A percentile compares a stretch with the other conserved stretches of the same genome.
Conservation (phyloP, 108 stramenopile genomes). For the Nitzschia inconspicua region DNA sequence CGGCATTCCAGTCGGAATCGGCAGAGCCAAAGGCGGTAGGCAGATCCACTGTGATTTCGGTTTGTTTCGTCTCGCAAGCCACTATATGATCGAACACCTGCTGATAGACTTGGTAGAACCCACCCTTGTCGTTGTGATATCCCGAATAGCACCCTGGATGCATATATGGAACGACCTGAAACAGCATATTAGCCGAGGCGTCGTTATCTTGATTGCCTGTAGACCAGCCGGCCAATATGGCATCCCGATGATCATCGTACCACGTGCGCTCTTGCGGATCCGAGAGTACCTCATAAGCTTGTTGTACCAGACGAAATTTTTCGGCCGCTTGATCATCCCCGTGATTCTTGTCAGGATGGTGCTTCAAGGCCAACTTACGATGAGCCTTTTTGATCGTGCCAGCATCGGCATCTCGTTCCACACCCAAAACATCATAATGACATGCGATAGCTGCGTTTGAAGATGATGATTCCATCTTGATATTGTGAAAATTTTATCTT, state of each 20-base stretch:
- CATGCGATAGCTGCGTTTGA: slow-evolving; percentile 16
- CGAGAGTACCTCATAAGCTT: slow-evolving; percentile 94
- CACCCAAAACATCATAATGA: slow-evolving; percentile 92
- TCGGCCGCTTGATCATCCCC: slow-evolving; percentile 38
- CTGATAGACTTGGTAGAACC: slow-evolving; percentile 64
- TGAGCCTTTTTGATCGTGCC: slow-evolving; percentile 94
- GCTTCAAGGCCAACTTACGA: slow-evolving; percentile 86
- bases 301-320: slow-evolving; percentile 81
- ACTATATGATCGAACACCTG: slow-evolving; percentile 63
- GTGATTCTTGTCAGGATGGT: slow-evolving; percentile 93
- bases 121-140: slow-evolving; percentile 53
- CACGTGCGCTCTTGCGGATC: slow-evolving; percentile 85
- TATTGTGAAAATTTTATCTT: no score
- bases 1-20: slow-evolving; percentile 46
- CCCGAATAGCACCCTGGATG: slow-evolving; percentile 68
- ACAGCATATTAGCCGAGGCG: slow-evolving; percentile 50
- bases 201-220: slow-evolving; percentile 28
- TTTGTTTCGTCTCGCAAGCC: slow-evolving; percentile 46
- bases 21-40: slow-evolving; percentile 61
- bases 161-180: slow-evolving; percentile 72
- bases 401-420: slow-evolving; percentile 76
- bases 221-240: slow-evolving; percentile 70
- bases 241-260: slow-evolving; percentile 92
- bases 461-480: no score
- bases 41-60: slow-evolving; percentile 43